Conservation (phyloP, 2,329 filamentous ascomycete genomes). For the Fonsecaea pedrosoi region DNA sequence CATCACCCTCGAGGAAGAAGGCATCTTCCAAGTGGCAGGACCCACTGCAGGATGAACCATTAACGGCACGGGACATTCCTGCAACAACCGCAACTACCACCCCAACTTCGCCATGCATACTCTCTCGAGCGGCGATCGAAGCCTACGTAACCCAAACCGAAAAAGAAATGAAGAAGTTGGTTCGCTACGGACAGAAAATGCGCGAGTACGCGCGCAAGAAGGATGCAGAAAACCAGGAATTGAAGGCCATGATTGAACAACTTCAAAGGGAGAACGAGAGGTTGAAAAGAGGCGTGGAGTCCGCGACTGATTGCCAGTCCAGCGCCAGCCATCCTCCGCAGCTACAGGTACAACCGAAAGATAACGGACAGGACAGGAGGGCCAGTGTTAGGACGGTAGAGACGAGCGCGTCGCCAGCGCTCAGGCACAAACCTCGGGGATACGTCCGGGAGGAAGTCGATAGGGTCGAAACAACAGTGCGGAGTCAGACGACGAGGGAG, state of each 20-base stretch:
- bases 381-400: background rate
- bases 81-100: too few species aligned
- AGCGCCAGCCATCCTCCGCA: background rate
- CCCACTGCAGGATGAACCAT: background rate
- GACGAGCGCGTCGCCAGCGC: background rate
- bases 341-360: background rate
- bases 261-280: slow-evolving; percentile 29
- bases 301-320: background rate
- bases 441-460: slow-evolving; percentile 27
- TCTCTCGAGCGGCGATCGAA: slow-evolving; percentile 56
- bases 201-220: slow-evolving; percentile 35
- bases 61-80: background rate
- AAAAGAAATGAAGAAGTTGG: slow-evolving; percentile 65
- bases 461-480: slow-evolving; percentile 24
- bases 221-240: slow-evolving; percentile 36
- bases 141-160: slow-evolving; percentile 64
- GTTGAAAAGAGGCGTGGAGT: slow-evolving; percentile 1
- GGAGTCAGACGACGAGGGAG: background rate
- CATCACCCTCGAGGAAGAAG: background rate
- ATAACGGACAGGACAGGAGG: background rate
- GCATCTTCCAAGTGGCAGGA: background rate
- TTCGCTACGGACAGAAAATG: slow-evolving; percentile 55
- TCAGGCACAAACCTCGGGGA: slow-evolving; percentile 16
- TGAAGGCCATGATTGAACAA: slow-evolving; percentile 31
- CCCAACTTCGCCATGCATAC: background rate